A percentile compares a stretch with the other conserved stretches of the same genome.
Conservation (phyloP, 805 yeast genomes). For the Ogataea methanolica region DNA sequence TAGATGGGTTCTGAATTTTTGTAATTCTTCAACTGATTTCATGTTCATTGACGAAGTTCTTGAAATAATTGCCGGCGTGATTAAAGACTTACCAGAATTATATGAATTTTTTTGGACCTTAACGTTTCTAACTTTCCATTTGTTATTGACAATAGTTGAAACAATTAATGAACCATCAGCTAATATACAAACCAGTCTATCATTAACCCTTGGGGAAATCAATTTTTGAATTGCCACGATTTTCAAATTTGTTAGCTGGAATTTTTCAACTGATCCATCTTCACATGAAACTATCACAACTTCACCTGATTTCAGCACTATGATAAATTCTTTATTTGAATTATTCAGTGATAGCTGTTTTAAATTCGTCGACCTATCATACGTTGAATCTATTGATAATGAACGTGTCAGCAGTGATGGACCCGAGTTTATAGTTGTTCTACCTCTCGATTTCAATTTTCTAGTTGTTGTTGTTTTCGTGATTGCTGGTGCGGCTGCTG, state of each 20-base stretch:
- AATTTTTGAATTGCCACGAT: constrained; percentile 53
- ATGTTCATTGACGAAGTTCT: constrained; percentile 20
- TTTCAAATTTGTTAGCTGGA: constrained; percentile 27
- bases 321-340: constrained; percentile 41
- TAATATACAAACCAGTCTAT: constrained; percentile 56
- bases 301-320: constrained; percentile 49
- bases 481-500: background rate
- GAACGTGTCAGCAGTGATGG: constrained; percentile 14
- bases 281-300: constrained; percentile 45
- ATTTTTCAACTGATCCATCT: constrained; percentile 39
- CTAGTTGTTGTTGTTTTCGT: background rate
- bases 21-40: constrained; percentile 14
- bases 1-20: constrained; percentile 7
- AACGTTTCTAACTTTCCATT: constrained; percentile 57
- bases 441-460: constrained; percentile 10
- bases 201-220: constrained; percentile 69
- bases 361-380: constrained; percentile 24
- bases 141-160: constrained; percentile 60
- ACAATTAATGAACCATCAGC: constrained; percentile 50
- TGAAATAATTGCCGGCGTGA: constrained; percentile 35
- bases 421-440: constrained; percentile 2
- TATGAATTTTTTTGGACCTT: constrained; percentile 42
- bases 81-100: constrained; percentile 36
- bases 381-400: constrained; percentile 29
- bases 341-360: constrained; percentile 23